Evolutionary conservation across 768 basidiomycete genomes (phyloP).

Genomic region (Podaxis carcinomalis): DNA sequence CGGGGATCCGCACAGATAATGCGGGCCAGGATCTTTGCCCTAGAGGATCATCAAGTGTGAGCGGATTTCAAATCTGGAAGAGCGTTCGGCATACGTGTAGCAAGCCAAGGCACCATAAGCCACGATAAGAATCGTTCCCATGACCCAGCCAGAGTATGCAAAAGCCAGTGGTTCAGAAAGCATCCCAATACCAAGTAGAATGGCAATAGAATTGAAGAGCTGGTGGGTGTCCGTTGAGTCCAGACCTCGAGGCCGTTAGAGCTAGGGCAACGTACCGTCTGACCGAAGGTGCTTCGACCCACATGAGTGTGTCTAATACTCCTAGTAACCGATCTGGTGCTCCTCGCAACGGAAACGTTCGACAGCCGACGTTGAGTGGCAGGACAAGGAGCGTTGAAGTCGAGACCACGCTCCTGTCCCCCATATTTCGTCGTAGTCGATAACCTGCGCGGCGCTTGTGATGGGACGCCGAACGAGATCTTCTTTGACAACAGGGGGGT

Average conservation of each 20-base stretch:
- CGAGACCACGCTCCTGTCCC: constrained; percentile 8
- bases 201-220: constrained; percentile 89
- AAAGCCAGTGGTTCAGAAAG: constrained; percentile 89
- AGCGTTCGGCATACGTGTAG: constrained; percentile 65
- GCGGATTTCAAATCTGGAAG: not conserved
- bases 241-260: not conserved
- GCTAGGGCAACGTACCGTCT: constrained; percentile 46
- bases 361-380: constrained; percentile 31
- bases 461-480: constrained; percentile 16
- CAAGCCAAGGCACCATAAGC: constrained; percentile 80
- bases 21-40: constrained; percentile 81
- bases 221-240: constrained; percentile 21
- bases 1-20: constrained; percentile 68
- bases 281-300: constrained; percentile 69
- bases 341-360: constrained; percentile 15
- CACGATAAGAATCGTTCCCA: constrained; percentile 69
- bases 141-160: constrained; percentile 85
- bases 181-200: constrained; percentile 85
- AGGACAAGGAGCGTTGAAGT: constrained; percentile 17
- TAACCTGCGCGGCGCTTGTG: not conserved
- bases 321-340: constrained; percentile 13
- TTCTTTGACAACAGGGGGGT: constrained; percentile 39
- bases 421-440: not conserved
- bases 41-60: constrained; percentile 23
- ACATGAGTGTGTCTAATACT: constrained; percentile 29